Base-by-base conservation (phyloP, 2,329 filamentous ascomycete genomes). In the Pseudocercospora pini-densiflorae region DNA sequence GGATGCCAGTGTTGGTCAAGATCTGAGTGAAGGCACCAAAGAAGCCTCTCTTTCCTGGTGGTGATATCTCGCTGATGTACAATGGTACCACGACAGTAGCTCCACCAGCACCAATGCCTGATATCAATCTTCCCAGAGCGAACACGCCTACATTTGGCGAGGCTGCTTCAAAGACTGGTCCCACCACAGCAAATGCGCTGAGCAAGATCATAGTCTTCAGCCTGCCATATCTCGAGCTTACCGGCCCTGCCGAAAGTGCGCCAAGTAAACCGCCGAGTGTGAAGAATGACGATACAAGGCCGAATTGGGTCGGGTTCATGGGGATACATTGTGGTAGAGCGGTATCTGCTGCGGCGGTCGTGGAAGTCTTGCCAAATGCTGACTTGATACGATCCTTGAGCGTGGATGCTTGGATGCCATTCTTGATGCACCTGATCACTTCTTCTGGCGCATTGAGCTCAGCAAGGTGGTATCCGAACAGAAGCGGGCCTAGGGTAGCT, bases 361-460 rank as follows among this genome's bases (percentile, higher is more conserved):
- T 83, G 40, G 82, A 81, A 70, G 86, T 85, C 70, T 87, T 88
- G 72, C 88, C 88, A 82, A 94, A 97, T 65, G 92, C 61, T 29
- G 63, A 58, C 47, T 67, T 68, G 59, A 73, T 54, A 40, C 68
- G 67, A 4, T 63, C 45, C 49, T 69, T 61, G 23, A 71, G 61
- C 5, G 69, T 68, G 16, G 61, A 33, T 14, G 63, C 43, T 31
- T 64, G 61, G 68, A 87, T 83, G 47, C 82, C 82, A 71, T 87
- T 85, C 71, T 88, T 89, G 72, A 88, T 88, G 82, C 95, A 98
- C 64, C 92, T 96, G 74, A 99, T 91, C 75, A 96, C 92, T 83
- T 94, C 90, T 85, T 97, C 90, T 8, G 95, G 95, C 8, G 94
- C 93, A 79, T 99, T 99, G 69, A 99, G 87, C 79, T 98, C 95